phyloP scores from a whole-genome alignment of 1,284 basidiomycete species.

The Grifola frondosa region DNA sequence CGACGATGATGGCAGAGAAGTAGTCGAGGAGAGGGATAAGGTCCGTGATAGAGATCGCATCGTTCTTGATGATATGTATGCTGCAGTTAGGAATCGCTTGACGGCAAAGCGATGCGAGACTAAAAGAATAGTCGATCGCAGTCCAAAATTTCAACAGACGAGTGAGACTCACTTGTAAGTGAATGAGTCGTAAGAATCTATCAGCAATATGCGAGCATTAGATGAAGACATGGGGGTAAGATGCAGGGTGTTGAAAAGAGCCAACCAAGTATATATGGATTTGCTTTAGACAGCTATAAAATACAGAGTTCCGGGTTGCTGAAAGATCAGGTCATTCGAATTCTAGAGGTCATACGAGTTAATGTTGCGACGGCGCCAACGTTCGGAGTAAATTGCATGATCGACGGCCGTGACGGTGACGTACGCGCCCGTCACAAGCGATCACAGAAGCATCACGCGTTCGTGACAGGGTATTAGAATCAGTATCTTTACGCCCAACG shows the following conservation, averaged over 20 bases:
- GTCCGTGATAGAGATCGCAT: slow-evolving; percentile 49
- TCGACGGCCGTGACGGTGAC: no score
- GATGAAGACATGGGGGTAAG: slow-evolving; percentile 17
- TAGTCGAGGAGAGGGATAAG: slow-evolving; percentile 52
- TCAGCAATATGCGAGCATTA: slow-evolving; percentile 52
- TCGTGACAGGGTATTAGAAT: no score
- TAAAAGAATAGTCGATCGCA: slow-evolving; percentile 24
- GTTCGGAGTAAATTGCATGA: no score
- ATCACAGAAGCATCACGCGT: not conserved
- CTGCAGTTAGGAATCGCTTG: slow-evolving; percentile 55
- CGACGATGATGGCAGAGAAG: slow-evolving; percentile 71
- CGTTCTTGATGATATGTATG: slow-evolving; percentile 73
- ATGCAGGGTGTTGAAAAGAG: no score
- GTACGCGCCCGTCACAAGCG: slow-evolving; percentile 4
- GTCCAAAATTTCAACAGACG: not conserved
- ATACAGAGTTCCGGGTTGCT: no score
- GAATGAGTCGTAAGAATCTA: slow-evolving; percentile 87
- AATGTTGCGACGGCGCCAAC: no score
- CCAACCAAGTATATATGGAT: no score
- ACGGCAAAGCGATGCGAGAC: slow-evolving; percentile 65
- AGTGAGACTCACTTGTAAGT: slow-evolving; percentile 70
- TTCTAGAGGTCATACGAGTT: no score
- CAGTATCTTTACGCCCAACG: no score
- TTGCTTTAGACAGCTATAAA: no score
- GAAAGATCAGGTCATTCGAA: no score